Evolutionary conservation across 2,329 filamentous ascomycete genomes (phyloP), one percentile per base, ranked within the genome.

Genomic region (Pyricularia sp.): DNA sequence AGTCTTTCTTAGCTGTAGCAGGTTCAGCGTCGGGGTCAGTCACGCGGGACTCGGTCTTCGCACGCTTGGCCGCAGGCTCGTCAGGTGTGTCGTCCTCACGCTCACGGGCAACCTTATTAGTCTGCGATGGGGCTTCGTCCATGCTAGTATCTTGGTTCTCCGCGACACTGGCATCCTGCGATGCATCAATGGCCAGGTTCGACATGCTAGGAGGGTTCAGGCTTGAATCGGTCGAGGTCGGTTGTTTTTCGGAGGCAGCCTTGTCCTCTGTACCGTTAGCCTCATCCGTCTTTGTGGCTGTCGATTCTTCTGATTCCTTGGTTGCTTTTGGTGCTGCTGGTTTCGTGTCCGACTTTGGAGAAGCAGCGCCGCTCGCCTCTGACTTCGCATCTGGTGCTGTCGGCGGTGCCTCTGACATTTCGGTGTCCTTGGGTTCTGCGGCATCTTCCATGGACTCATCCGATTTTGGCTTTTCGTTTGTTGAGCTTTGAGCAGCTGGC

Each of bases 21-120:
- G 65, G 12, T 10, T 59, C 36, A 11, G 42, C 23, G 6, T 31
- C 30, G 6, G 11, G 77, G 72, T 83, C 79, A 5, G 73, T 73
- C 65, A 79, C 78, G 36, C 25, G 26, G 4, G 42, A 25, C 28
- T 82, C 80, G 1, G 92, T 91, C 79, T 90, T 94, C 55, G 92
- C 88, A 30, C 94, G 89, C 82, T 97, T 97, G 0, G 93, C 86
- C 20, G 87, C 86, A 68, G 90, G 93, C 72, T 92, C 86, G 12
- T 82, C 81, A 17, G 81, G 81, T 0, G 82, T 81, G 72, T 97
- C 93, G 4, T 93, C 89, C 70, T 97, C 93, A 17, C 94, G 89
- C 72, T 90, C 90, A 12, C 92, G 88, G 1, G 92, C 84, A 14
- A 90, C 76, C 79, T 94, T 94, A 50, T 81, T 80, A 3, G 74